Conservation (phyloP, 2,329 filamentous ascomycete species). For the Penicillium sp. region DNA sequence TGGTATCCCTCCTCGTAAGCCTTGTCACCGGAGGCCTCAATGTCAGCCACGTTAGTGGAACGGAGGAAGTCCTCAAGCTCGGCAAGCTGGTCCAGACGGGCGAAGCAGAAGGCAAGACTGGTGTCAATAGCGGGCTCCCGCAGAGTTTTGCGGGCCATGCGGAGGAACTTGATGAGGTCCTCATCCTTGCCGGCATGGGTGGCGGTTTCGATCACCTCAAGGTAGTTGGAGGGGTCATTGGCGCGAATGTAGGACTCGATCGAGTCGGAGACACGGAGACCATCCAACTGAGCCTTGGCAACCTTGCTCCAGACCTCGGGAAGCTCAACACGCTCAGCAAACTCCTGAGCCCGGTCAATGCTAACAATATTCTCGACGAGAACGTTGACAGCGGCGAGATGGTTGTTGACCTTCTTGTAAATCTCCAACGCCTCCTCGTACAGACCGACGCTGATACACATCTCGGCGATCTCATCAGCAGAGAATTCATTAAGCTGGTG, state of each 20-base stretch:
- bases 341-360: conserved; percentile 95
- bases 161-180: conserved; percentile 92
- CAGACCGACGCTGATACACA: conserved; percentile 92
- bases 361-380: conserved; percentile 96
- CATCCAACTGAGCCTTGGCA: conserved; percentile 95
- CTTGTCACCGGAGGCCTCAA: conserved; percentile 97
- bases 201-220: conserved; percentile 93
- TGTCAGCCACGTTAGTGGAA: conserved; percentile 88
- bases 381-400: conserved; percentile 83
- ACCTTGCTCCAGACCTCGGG: conserved; percentile 98
- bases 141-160: conserved; percentile 96
- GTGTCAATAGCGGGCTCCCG: conserved; percentile 94
- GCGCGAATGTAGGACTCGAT: conserved; percentile 98
- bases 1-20: conserved; percentile 92
- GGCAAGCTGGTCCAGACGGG: conserved; percentile 84
- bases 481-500: conserved; percentile 87
- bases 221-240: conserved; percentile 87
- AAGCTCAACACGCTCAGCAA: conserved; percentile 89
- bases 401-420: conserved; percentile 95
- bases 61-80: conserved; percentile 97
- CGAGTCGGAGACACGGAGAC: conserved; percentile 85
- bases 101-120: conserved; percentile 88
- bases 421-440: conserved; percentile 98
- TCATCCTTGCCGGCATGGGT: conserved; percentile 97
- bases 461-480: conserved; percentile 86